phyloP scores from a whole-genome alignment of 1,284 basidiomycete species.

The Tremellales sp. region DNA sequence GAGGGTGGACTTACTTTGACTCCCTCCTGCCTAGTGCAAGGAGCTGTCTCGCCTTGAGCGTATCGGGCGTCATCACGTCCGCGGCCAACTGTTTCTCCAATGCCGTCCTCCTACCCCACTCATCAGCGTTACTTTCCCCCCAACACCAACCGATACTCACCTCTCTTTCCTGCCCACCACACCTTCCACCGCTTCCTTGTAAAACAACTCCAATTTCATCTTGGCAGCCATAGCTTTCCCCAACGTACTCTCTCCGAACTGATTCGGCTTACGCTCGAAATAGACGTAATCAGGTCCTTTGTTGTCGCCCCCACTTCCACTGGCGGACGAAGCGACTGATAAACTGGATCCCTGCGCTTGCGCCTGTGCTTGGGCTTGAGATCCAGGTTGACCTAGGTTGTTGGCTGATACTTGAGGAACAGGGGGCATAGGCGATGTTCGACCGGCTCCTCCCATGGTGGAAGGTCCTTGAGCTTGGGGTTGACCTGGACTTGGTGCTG shows the following conservation, averaged over 20 bases:
- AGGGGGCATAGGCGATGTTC: conserved; percentile 36
- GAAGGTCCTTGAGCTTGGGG: conserved; percentile 4
- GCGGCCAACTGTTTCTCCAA: conserved; percentile 80
- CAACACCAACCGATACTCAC: conserved; percentile 48
- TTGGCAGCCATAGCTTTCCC: conserved; percentile 93
- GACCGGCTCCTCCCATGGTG: conserved; percentile 12
- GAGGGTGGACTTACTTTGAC: conserved; percentile 56
- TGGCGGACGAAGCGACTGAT: not conserved
- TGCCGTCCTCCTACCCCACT: conserved; percentile 78
- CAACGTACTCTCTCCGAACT: conserved; percentile 81
- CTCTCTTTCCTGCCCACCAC: conserved; percentile 83
- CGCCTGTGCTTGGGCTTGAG: conserved; percentile 1
- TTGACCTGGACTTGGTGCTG: too few relatives aligned
- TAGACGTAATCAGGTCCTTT: conserved; percentile 77
- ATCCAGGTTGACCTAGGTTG: conserved; percentile 39
- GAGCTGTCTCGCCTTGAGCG: conserved; percentile 86
- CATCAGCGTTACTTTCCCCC: not conserved
- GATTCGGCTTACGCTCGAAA: conserved; percentile 80
- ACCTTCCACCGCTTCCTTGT: conserved; percentile 90
- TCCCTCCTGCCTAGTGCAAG: conserved; percentile 86
- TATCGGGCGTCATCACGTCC: conserved; percentile 69
- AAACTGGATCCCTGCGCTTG: conserved; percentile 3
- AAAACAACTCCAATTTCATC: conserved; percentile 94
- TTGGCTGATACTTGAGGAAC: conserved; percentile 26
- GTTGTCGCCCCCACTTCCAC: conserved; percentile 9